These are phyloP conservation scores for Cyphellophora attinorum DNA, from an alignment of 2,329 filamentous ascomycete species.

Conservation along the genomic window DNA sequence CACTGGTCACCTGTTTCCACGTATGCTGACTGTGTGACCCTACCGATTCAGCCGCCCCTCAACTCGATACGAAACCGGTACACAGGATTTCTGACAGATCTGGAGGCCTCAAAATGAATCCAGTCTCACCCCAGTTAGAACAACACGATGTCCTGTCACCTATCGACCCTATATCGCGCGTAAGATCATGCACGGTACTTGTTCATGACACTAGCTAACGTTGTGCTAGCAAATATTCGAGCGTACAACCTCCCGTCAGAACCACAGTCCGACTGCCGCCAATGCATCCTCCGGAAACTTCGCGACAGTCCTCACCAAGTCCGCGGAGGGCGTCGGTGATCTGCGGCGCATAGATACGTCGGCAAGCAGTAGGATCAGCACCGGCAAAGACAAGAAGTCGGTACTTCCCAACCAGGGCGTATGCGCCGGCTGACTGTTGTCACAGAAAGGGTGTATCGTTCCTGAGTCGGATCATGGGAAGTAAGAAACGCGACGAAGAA, in stretches of 20 bases:
- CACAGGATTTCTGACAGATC: no score
- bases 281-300: slow-evolving; percentile 29
- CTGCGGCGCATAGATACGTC: slow-evolving; percentile 20
- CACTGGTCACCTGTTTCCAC: neutral
- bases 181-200: neutral
- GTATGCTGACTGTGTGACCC: neutral
- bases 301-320: slow-evolving; percentile 17
- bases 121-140: neutral
- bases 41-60: neutral
- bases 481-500: slow-evolving; percentile 59
- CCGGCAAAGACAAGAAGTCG: slow-evolving; percentile 62
- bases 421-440: no score
- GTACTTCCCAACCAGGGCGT: slow-evolving; percentile 22
- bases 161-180: slow-evolving; percentile 2
- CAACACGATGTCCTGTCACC: neutral
- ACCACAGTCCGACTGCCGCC: slow-evolving; percentile 23
- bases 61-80: no score
- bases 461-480: slow-evolving; percentile 70
- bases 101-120: neutral
- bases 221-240: slow-evolving; percentile 52
- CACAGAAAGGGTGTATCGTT: slow-evolving; percentile 79
- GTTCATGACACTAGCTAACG: neutral
- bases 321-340: neutral
- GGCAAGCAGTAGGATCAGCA: slow-evolving; percentile 29
- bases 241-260: slow-evolving; percentile 55